Evolutionary conservation across 1,284 basidiomycete species (phyloP).

Genomic region (Neonothopanus nambi): DNA sequence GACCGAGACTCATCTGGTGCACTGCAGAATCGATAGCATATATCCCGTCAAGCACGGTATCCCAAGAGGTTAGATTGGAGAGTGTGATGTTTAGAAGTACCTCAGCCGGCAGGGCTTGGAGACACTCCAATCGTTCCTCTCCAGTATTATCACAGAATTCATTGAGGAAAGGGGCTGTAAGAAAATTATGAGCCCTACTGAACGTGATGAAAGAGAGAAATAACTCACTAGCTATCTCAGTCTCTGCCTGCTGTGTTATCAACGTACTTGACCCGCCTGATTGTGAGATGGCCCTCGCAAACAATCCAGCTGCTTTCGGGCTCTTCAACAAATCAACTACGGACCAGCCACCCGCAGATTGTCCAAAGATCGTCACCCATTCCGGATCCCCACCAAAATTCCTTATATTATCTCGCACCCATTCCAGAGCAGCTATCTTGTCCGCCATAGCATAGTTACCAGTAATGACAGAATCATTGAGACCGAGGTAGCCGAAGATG

Average conservation of each 20-base stretch:
- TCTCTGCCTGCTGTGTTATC: slow-evolving; percentile 1
- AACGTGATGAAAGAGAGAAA: not conserved
- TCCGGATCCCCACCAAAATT: slow-evolving; percentile 23
- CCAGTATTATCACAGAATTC: slow-evolving; percentile 18
- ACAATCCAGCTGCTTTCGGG: slow-evolving; percentile 14
- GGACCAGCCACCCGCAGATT: slow-evolving; percentile 17
- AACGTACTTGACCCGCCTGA: slow-evolving; percentile 12
- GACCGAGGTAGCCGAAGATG: slow-evolving; percentile 42
- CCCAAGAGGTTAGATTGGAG: slow-evolving; percentile 13
- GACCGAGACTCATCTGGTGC: slow-evolving; percentile 16
- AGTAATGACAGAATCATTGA: slow-evolving; percentile 36
- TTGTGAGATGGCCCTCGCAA: slow-evolving; percentile 11
- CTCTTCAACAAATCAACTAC: slow-evolving; percentile 16
- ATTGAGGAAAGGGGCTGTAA: slow-evolving; percentile 14
- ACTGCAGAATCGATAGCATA: slow-evolving; percentile 18
- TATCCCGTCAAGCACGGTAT: slow-evolving; percentile 18
- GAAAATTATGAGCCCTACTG: not conserved
- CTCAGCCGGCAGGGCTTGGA: slow-evolving; percentile 22
- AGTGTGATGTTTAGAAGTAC: slow-evolving; percentile 19
- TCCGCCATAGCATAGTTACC: slow-evolving; percentile 45
- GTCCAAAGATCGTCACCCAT: slow-evolving; percentile 17
- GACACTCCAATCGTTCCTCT: slow-evolving; percentile 18
- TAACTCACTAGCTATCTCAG: not conserved
- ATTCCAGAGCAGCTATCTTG: slow-evolving; percentile 39
- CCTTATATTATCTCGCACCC: slow-evolving; percentile 32